Percentiles rank a stretch among this genome's conserved stretches.
Conservation (phyloP, 257 asterid species). For the Jaltomata sinuosa region DNA sequence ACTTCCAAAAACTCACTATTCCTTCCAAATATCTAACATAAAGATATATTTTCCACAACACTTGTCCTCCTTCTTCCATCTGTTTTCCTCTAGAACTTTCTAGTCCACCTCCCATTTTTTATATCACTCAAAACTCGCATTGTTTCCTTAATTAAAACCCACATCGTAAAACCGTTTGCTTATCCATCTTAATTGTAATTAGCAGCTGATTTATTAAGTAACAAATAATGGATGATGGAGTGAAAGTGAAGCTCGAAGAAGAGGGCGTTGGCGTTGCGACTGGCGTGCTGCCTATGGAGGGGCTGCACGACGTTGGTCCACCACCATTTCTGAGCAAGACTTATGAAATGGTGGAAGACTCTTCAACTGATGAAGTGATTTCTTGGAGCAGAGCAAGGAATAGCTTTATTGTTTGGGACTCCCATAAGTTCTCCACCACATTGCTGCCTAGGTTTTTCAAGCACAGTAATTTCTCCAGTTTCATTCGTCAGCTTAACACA, state of each 20-base stretch:
- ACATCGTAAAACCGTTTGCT: background rate
- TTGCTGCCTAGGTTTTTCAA: conserved; percentile 81
- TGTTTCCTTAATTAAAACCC: background rate
- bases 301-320: conserved; percentile 74
- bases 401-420: conserved; percentile 92
- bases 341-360: conserved; percentile 86
- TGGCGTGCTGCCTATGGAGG: conserved; percentile 50
- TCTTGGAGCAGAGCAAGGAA: conserved; percentile 74
- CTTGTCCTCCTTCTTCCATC: background rate
- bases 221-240: conserved; percentile 11
- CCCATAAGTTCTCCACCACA: conserved; percentile 53
- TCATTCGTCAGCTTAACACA: conserved; percentile 94
- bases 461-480: conserved; percentile 90
- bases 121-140: background rate
- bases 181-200: background rate
- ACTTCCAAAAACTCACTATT: background rate
- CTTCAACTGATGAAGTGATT: conserved; percentile 64
- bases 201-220: background rate
- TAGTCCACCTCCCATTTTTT: background rate
- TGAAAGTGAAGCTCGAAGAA: conserved; percentile 38
- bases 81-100: conserved; percentile 22
- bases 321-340: conserved; percentile 84
- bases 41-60: background rate
- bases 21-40: conserved; percentile 2
- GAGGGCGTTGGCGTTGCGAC: conserved; percentile 7